Base-by-base conservation (phyloP, 805 yeast genomes). In the Sugiyamaella smithiae region DNA sequence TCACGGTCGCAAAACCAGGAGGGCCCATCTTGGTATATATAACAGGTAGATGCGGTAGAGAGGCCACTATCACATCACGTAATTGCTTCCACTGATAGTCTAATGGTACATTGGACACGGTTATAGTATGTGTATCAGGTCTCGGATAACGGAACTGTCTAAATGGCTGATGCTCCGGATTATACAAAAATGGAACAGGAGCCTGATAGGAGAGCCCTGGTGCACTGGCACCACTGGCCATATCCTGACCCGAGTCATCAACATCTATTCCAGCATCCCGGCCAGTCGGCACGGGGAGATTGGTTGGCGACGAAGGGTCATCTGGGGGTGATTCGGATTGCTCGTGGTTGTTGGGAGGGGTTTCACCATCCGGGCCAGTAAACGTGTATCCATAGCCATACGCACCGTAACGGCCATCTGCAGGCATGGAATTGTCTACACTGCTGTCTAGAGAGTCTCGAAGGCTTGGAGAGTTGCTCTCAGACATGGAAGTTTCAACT, bases 71-170 rank as follows among this genome's bases (percentile, higher is more conserved):
- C 7, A 45, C 29, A 31, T 54, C 58, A 11, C 52, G 40, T n/a
- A 56, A 40, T 16, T 45, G 40, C 35, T 43, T 45, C 93, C 23
- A 76, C 26, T 52, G 53, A 31, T 29, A 49, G 17, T 24, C 33
- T 17, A 44, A 43, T 14, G 55, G 57, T 12, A 51, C 43, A 26
- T 49, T 51, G 25, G 50, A 19, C 22, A 51, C 43, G 6, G 48
- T 22, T 22, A 48, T 41, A 19, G 43, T 26, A 26, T 46, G 36
- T 12, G 22, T 22, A 5, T 48, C 51, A 12, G 19, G 33, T 4
- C 33, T 40, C 12, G 19, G 40, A 28, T 42, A 42, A 22, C 23
- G 31, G 4, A 12, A 19, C n/a, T 44, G 47, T 19, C 38, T 14
- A 19, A 35, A 35, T 4, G 38, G 38, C 3, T 36, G 41, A 19